Conservation (phyloP, 2,329 filamentous ascomycete genomes). For the Thermomyces lanuginosus region DNA sequence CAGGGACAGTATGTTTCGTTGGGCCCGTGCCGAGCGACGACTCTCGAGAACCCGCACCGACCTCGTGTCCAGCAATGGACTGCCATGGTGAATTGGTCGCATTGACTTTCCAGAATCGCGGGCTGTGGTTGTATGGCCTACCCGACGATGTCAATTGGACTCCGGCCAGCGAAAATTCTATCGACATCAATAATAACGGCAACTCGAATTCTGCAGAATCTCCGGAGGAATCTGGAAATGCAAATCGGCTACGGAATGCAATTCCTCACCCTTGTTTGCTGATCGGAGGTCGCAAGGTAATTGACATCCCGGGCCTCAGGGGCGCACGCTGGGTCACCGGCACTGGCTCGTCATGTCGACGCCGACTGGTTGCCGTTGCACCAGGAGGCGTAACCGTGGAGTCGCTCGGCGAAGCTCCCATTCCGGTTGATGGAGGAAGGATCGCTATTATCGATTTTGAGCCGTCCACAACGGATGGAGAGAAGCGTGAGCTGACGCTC, state of each 20-base stretch:
- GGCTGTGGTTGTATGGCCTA: slow-evolving; percentile 65
- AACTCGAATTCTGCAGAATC: slow-evolving; percentile 3
- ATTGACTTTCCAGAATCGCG: slow-evolving; percentile 53
- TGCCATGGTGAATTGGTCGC: slow-evolving; percentile 54
- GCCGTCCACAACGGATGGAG: slow-evolving; percentile 42
- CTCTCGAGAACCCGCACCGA: slow-evolving; percentile 47
- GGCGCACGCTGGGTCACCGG: slow-evolving; percentile 56
- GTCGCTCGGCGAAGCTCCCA: slow-evolving; percentile 51
- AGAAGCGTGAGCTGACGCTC: slow-evolving; percentile 44
- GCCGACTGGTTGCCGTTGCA: slow-evolving; percentile 50
- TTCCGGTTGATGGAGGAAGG: slow-evolving; percentile 64
- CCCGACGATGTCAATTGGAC: slow-evolving; percentile 53
- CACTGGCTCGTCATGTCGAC: slow-evolving; percentile 29
- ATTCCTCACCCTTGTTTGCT: slow-evolving; percentile 46
- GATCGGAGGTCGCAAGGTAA: slow-evolving; percentile 49
- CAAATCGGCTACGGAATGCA: slow-evolving; percentile 18
- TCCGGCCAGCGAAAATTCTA: slow-evolving; percentile 8
- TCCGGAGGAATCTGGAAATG: slow-evolving; percentile 9
- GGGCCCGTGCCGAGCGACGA: slow-evolving; percentile 38
- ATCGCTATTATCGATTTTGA: slow-evolving; percentile 60
- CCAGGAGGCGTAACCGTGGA: slow-evolving; percentile 48
- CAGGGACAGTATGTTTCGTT: slow-evolving; percentile 65
- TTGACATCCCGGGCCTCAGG: slow-evolving; percentile 48
- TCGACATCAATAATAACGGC: neutral
- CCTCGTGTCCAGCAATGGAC: slow-evolving; percentile 53